These are phyloP conservation scores for Cercospora sojina DNA, from an alignment of 2,329 filamentous ascomycete species.

Conservation along the genomic window DNA sequence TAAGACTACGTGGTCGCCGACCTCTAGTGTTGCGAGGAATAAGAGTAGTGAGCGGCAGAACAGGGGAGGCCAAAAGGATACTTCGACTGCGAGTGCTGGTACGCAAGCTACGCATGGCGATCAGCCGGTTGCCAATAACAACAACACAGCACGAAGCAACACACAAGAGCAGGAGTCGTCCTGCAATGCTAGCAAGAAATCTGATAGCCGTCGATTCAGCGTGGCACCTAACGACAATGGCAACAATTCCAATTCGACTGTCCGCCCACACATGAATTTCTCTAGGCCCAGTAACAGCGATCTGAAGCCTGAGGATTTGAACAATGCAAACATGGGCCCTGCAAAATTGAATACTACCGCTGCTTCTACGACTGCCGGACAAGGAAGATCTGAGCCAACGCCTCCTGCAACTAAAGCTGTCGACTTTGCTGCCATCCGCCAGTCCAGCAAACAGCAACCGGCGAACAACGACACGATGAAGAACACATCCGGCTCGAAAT, in stretches of 20 bases:
- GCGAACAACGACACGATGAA: background rate
- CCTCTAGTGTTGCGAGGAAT: background rate
- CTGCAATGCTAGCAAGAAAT: background rate
- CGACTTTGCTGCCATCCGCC: background rate
- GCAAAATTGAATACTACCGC: background rate
- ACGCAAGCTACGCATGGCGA: background rate
- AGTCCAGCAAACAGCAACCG: background rate
- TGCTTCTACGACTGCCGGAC: background rate
- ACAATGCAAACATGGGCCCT: background rate
- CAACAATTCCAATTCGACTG: background rate
- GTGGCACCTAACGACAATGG: background rate
- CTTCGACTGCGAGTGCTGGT: background rate
- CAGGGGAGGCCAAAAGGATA: background rate
- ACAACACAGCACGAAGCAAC: background rate
- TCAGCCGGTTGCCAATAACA: background rate
- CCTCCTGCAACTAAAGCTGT: background rate
- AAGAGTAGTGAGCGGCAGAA: background rate
- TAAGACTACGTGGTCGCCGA: conserved; percentile 11
- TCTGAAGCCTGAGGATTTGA: background rate
- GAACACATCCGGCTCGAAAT: background rate
- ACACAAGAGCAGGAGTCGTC: background rate
- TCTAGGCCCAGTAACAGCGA: background rate
- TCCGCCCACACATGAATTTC: background rate
- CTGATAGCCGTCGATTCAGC: background rate
- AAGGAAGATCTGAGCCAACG: background rate